Percentiles rank a stretch among this genome's conserved stretches.
These are phyloP conservation scores for Coleophoma cylindrospora DNA, from an alignment of 2,329 filamentous ascomycete genomes.

Conservation along the genomic window DNA sequence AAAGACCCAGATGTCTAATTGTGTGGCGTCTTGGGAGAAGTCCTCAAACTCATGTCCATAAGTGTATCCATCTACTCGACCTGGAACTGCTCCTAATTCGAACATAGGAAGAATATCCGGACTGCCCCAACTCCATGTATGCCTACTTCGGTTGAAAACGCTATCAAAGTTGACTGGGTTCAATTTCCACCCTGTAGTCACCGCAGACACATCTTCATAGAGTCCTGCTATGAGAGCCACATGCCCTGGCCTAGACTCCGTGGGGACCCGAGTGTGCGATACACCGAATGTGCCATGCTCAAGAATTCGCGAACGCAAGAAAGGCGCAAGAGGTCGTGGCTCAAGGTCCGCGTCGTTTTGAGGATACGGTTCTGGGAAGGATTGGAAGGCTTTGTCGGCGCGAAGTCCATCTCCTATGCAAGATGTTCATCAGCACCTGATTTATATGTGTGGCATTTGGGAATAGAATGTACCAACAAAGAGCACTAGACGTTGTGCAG, in stretches of 20 bases:
- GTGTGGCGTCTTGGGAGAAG: constrained; percentile 75
- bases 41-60: constrained; percentile 87
- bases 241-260: constrained; percentile 92
- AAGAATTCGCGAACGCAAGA: constrained; percentile 82
- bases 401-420: constrained; percentile 77
- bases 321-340: constrained; percentile 82
- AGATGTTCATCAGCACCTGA: constrained; percentile 7
- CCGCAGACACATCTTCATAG: constrained; percentile 96
- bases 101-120: constrained; percentile 99
- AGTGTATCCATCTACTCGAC: constrained; percentile 78
- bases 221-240: constrained; percentile 94
- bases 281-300: constrained; percentile 93
- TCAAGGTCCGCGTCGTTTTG: constrained; percentile 58
- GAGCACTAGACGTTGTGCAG: constrained; percentile 84
- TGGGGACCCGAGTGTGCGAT: constrained; percentile 93
- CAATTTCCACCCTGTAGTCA: constrained; percentile 96
- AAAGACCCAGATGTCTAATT: constrained; percentile 92
- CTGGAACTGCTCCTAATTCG: constrained; percentile 81
- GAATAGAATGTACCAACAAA: constrained; percentile 67
- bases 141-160: constrained; percentile 92
- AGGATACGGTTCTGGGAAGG: constrained; percentile 79
- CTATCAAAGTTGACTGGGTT: constrained; percentile 99
- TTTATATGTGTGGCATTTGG: constrained; percentile 2
- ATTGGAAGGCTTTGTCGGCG: constrained; percentile 96
- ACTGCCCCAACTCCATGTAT: constrained; percentile 99